Conservation (phyloP, 495 filamentous ascomycete species). For the Penicillium canescens region DNA sequence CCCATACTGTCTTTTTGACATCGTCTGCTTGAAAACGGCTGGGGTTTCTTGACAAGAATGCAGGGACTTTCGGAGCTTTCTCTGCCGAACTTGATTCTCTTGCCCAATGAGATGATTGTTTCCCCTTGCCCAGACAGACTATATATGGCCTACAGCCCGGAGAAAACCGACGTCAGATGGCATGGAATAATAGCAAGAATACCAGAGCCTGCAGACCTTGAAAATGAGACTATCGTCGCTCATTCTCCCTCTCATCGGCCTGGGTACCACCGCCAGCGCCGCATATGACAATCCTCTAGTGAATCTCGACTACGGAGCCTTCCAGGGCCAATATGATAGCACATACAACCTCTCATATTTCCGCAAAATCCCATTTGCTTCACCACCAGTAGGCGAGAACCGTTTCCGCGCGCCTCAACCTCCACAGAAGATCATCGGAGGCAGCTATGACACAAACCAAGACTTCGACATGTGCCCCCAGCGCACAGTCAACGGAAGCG, state of each 20-base stretch:
- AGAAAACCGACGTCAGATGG: not conserved
- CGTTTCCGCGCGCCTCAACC: constrained; percentile 59
- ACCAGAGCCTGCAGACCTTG: not conserved
- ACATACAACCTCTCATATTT: constrained; percentile 55
- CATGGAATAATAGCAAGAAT: no score
- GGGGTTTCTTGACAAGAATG: not conserved
- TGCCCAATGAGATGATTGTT: not conserved
- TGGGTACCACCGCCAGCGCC: constrained; percentile 9
- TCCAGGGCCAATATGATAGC: constrained; percentile 55
- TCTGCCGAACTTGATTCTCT: not conserved
- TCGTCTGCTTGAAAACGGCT: not conserved
- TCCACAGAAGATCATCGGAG: constrained; percentile 44
- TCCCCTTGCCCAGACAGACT: not conserved
- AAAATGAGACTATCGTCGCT: constrained; percentile 10
- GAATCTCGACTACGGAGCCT: constrained; percentile 55
- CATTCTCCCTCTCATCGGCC: constrained; percentile 2
- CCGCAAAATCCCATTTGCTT: constrained; percentile 59
- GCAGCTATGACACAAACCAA: constrained; percentile 57
- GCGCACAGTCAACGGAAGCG: constrained; percentile 57
- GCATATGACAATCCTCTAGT: constrained; percentile 28
- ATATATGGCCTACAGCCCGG: constrained; percentile 6
- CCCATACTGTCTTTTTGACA: not conserved
- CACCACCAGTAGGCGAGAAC: constrained; percentile 54
- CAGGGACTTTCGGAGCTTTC: not conserved
- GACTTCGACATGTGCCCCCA: constrained; percentile 60